Evolutionary conservation across 768 basidiomycete species (phyloP).

Genomic region (Naganishia randhawae): DNA sequence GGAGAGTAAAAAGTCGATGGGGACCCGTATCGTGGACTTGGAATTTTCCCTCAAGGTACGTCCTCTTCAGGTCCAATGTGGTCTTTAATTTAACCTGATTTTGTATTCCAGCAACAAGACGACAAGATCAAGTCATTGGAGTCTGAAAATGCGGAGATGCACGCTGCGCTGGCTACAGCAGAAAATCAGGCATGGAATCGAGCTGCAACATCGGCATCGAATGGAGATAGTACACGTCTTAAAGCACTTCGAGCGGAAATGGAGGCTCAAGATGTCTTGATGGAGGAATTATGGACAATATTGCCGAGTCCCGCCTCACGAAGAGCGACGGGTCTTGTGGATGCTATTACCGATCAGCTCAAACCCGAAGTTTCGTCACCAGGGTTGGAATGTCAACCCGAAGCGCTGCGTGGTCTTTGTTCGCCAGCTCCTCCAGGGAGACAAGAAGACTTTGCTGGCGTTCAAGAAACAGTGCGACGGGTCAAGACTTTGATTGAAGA

Average conservation of each 20-base stretch:
- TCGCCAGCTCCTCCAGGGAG: constrained; percentile 49
- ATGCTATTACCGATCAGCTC: constrained; percentile 48
- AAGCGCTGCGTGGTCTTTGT: constrained; percentile 77
- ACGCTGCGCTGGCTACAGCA: constrained; percentile 5
- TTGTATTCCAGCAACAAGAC: neutral
- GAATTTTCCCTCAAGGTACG: constrained; percentile 25
- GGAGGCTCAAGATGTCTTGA: constrained; percentile 59
- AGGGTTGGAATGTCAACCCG: constrained; percentile 71
- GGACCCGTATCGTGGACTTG: constrained; percentile 28
- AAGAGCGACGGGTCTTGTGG: constrained; percentile 53
- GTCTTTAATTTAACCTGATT: neutral
- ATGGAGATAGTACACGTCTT: constrained; percentile 17
- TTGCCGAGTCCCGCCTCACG: constrained; percentile 83
- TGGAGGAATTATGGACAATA: constrained; percentile 72
- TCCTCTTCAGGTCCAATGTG: neutral
- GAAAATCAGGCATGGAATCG: constrained; percentile 25
- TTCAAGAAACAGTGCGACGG: constrained; percentile 72
- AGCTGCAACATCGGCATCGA: constrained; percentile 26
- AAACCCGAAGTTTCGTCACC: constrained; percentile 52
- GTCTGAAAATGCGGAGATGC: constrained; percentile 23
- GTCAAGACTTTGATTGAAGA: constrained; percentile 78
- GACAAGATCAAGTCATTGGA: constrained; percentile 21
- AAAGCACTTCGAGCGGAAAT: constrained; percentile 54
- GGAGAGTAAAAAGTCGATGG: constrained; percentile 28
- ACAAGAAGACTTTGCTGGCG: constrained; percentile 57